Evolutionary conservation across 192 early-diverging fungal genomes (phyloP), one percentile per base, ranked within the genome.

Genomic region (Podila epigama): DNA sequence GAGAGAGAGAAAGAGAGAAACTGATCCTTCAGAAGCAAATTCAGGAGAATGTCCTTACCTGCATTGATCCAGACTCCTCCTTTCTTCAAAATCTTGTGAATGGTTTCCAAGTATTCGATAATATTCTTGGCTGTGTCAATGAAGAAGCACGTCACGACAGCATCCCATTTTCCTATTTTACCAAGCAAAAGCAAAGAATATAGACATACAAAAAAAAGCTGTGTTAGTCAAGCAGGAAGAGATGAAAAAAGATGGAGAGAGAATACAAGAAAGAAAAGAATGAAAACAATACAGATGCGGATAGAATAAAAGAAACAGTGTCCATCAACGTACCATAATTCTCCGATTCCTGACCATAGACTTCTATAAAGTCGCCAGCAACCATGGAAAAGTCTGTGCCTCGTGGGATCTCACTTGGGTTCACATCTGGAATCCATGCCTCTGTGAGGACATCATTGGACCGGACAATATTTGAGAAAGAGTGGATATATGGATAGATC

Each of bases 41-140:
- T 6, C 15, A 41, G n/a, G n/a, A 22, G 20, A 25, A 25, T 5
- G 37, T 7, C 5, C 79, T 70, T 81, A 88, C 87, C 88, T 20
- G 92, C 75, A 68, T 95, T 95, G 59, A 95, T 93, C 94, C 94
- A 95, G 29, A 92, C 78, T 2, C 91, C 94, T 28, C 89, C 89
- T 10, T 87, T 84, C 70, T 92, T 93, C 58, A 99, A 71, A 10
- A 88, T 84, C 16, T 88, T 78, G 79, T 90, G 84, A 66, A 99
- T 92, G 1, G 90, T 86, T 51, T 94, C 92, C 16, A 99, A 71
- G 70, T 98, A 98, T 32, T 92, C 88, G 32, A 97, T 68, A 31
- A 95, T 89, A 62, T 98, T 97, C 69, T 95, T 93, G 12, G 96
- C 95, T 0, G 97, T 98, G 64, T 99, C 97, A 51, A 99, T 92